Percentiles rank a stretch among this genome's conserved stretches.
Conservation (phyloP, 495 filamentous ascomycete species). For the Baudoinia panamericana region DNA sequence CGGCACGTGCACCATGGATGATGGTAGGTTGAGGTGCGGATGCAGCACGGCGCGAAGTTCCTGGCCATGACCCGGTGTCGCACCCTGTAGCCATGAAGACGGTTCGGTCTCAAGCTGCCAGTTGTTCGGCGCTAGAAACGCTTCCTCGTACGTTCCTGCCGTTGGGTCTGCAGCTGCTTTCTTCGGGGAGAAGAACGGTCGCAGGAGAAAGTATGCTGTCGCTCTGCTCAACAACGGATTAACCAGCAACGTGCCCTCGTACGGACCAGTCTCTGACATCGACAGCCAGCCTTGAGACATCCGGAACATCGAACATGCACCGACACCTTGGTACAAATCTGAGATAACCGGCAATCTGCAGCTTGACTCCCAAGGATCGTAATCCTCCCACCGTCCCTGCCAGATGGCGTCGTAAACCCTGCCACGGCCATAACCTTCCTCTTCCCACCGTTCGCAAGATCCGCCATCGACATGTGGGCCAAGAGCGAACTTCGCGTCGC, state of each 20-base stretch:
- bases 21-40: conserved; percentile 59
- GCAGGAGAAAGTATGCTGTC: conserved; percentile 69
- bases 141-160: conserved; percentile 19
- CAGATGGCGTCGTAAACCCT: conserved; percentile 61
- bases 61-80: conserved; percentile 61
- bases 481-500: conserved; percentile 68
- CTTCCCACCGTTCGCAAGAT: conserved; percentile 77
- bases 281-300: conserved; percentile 84
- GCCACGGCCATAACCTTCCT: conserved; percentile 55
- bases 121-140: conserved; percentile 41
- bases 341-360: conserved; percentile 53
- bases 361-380: conserved; percentile 67
- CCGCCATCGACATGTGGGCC: conserved; percentile 82
- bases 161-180: conserved; percentile 17
- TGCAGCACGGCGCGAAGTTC: conserved; percentile 60
- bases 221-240: conserved; percentile 62
- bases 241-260: conserved; percentile 71
- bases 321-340: conserved; percentile 71
- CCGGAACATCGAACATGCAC: conserved; percentile 70
- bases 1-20: conserved; percentile 70
- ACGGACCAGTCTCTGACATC: conserved; percentile 56
- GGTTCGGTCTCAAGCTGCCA: conserved; percentile 29
- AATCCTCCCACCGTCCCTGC: conserved; percentile 65
- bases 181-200: conserved; percentile 63
- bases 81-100: conserved; percentile 52